Base-by-base conservation (phyloP, 208 protist genomes). In the Acanthamoeba sp. region DNA sequence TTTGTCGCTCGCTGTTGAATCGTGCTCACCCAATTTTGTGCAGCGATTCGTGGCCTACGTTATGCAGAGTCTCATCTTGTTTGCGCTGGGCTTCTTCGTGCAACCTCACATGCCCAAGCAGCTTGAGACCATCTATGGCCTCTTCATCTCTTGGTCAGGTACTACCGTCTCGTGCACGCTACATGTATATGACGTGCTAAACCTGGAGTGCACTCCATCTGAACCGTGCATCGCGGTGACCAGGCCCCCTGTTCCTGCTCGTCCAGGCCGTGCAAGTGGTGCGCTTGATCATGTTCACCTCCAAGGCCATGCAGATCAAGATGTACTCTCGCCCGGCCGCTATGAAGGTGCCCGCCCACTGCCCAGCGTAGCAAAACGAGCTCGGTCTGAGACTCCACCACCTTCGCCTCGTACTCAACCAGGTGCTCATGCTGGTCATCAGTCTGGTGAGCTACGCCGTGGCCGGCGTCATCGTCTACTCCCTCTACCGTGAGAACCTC, bases 211-310 rank as follows among this genome's bases (percentile, higher is more conserved):
- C 64, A 57, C 9, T 20, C 5, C n/a, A 24, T 36, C 32, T 76
- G 66, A 71, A 4, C 34, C n/a, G 12, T n/a, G n/a, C n/a, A n/a
- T n/a, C n/a, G n/a, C n/a, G n/a, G n/a, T n/a, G n/a, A n/a, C n/a
- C 34, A 91, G 85, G 85, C 12, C 85, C 85, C 10, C 38, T 91
- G 29, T 91, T 91, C 40, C 34, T 91, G 24, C 52, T 91, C 27
- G 55, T 91, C 18, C 57, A 91, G 24, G 85, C 85, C 24, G 85
- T 91, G 57, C 85, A 91, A 22, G 85, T 91, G 4, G 85, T 91
- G 57, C 52, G 85, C 36, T 18, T 91, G 22, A 71, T 91, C 57
- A 91, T 91, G 85, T 91, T 76, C 62, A 45, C 32, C 14, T 76
- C 57, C n/a, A 91, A 91, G 62, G 85, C 29, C 36, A 66, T 91